Evolutionary conservation across 2,329 filamentous ascomycete genomes (phyloP).

Genomic region (Camillea tinctor): DNA sequence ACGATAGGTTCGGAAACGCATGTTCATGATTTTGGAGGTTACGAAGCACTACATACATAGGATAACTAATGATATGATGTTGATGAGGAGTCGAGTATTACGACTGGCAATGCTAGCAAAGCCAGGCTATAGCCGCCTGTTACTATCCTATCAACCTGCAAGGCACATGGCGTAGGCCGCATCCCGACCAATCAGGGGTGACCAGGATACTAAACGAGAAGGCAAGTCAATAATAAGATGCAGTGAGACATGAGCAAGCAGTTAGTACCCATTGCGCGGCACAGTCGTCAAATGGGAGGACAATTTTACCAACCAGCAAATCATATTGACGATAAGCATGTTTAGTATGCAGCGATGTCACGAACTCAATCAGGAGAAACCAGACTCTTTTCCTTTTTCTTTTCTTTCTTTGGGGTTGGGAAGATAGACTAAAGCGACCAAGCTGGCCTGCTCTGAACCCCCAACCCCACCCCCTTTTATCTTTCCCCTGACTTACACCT

Average conservation of each 20-base stretch:
- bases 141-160: not conserved
- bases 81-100: not conserved
- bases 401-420: too few relatives aligned
- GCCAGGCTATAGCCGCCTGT: not conserved
- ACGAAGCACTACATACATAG: not conserved
- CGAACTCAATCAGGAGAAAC: not conserved
- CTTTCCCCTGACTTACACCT: too few relatives aligned
- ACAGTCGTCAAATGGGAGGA: not conserved
- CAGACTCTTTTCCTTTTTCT: too few relatives aligned
- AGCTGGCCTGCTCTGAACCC: not conserved
- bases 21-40: not conserved
- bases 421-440: not conserved
- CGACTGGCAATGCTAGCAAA: not conserved
- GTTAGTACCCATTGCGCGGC: not conserved
- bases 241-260: not conserved
- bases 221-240: not conserved
- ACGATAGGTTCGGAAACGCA: not conserved
- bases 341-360: not conserved
- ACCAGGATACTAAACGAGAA: not conserved
- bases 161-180: not conserved
- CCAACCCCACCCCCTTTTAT: too few relatives aligned
- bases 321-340: not conserved
- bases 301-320: not conserved
- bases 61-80: not conserved
- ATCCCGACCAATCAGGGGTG: not conserved